These are phyloP conservation scores for Ulota crispa DNA, from an alignment of 225 moss, liverwort and hornwort species.

Conservation along the genomic window DNA sequence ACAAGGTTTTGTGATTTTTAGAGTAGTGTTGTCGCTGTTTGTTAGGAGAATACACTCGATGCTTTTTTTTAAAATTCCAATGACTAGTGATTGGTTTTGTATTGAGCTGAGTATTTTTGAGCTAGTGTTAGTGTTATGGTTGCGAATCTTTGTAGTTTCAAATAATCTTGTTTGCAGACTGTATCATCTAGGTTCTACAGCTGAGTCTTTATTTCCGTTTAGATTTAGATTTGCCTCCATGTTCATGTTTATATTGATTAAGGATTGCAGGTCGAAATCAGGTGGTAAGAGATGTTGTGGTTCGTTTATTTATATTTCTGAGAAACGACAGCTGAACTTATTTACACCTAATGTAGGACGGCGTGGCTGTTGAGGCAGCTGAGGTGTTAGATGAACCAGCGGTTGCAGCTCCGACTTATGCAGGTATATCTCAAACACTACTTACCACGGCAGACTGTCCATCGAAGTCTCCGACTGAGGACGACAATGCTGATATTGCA, in stretches of 20 bases:
- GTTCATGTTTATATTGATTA: background rate
- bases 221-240: background rate
- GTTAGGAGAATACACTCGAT: too few species aligned
- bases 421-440: slow-evolving; percentile 24
- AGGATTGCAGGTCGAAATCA: background rate
- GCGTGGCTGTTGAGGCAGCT: slow-evolving; percentile 20
- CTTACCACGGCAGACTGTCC: background rate
- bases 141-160: background rate
- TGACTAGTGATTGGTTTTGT: too few species aligned
- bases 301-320: background rate
- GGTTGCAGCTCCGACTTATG: slow-evolving; percentile 4
- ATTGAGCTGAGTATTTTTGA: background rate
- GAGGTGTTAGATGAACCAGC: slow-evolving; percentile 17
- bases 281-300: background rate
- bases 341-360: slow-evolving; percentile 30
- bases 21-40: too few species aligned
- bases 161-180: background rate
- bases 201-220: background rate
- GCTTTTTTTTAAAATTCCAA: too few species aligned
- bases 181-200: background rate
- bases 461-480: background rate
- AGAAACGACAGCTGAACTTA: slow-evolving; percentile 4
- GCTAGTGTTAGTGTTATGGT: background rate
- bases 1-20: too few species aligned
- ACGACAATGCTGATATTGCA: background rate